These are phyloP conservation scores for Aspergillus ustus DNA, from an alignment of 2,329 filamentous ascomycete species.

Conservation along the genomic window DNA sequence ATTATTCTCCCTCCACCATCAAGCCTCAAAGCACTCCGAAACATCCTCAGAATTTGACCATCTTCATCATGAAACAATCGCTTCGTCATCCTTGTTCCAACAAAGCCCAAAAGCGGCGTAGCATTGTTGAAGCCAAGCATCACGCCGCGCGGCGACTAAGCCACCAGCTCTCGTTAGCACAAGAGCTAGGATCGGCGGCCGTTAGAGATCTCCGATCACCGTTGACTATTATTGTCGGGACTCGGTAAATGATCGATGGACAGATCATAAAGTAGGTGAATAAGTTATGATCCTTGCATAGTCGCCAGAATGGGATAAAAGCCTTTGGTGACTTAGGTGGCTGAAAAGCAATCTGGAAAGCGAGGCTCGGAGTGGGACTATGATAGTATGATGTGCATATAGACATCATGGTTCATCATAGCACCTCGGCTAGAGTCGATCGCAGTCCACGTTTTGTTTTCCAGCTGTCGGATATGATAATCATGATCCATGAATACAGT, in stretches of 20 bases:
- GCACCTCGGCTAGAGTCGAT: not conserved
- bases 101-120: not conserved
- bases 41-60: not conserved
- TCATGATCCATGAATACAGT: not conserved
- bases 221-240: not conserved
- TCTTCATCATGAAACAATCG: not conserved
- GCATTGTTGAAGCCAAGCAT: not conserved
- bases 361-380: not conserved
- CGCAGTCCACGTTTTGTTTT: not conserved
- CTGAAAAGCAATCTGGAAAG: not conserved
- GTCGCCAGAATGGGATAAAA: not conserved
- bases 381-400: not conserved
- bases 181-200: not conserved
- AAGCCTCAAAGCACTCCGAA: not conserved
- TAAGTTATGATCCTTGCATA: not conserved
- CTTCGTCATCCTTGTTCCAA: not conserved
- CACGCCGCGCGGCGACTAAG: not conserved
- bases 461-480: not conserved
- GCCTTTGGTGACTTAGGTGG: not conserved
- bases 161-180: not conserved
- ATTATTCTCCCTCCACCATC: not conserved
- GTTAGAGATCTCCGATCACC: not conserved
- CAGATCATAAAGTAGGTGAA: not conserved
- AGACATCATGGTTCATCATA: not conserved
- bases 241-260: not conserved